These are phyloP conservation scores for Spathaspora passalidarum DNA, from an alignment of 805 yeast genomes.

Conservation along the genomic window DNA sequence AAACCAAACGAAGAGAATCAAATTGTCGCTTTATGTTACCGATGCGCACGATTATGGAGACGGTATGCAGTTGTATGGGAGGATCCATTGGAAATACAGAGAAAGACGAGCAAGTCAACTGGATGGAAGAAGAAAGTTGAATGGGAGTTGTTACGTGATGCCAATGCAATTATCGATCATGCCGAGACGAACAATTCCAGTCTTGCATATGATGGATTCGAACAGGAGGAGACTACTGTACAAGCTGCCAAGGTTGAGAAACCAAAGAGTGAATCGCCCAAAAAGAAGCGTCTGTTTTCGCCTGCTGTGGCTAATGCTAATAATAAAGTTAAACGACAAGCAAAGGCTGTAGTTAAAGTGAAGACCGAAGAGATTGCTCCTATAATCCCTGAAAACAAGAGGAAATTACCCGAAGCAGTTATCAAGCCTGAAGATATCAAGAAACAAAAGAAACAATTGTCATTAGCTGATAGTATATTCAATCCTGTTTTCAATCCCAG, in stretches of 20 bases:
- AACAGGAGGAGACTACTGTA: not conserved
- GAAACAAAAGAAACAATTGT: slow-evolving; percentile 11
- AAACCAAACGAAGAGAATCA: slow-evolving; percentile 20
- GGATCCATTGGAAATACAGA: slow-evolving; percentile 64
- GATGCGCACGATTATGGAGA: slow-evolving; percentile 93
- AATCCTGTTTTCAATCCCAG: slow-evolving; percentile 21
- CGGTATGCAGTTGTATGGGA: slow-evolving; percentile 88
- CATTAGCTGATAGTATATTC: slow-evolving; percentile 8
- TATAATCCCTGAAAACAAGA: not conserved
- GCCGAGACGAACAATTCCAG: slow-evolving; percentile 34
- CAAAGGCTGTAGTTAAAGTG: not conserved
- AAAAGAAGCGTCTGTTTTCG: not conserved
- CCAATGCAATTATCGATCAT: slow-evolving; percentile 50
- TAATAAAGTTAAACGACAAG: not conserved
- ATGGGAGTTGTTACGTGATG: slow-evolving; percentile 62
- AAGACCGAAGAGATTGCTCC: not conserved
- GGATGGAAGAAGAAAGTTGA: slow-evolving; percentile 64
- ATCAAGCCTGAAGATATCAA: slow-evolving; percentile 4
- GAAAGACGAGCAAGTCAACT: slow-evolving; percentile 42
- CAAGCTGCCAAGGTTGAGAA: not conserved
- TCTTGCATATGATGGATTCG: slow-evolving; percentile 15
- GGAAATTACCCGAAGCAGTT: not conserved
- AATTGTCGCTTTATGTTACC: slow-evolving; percentile 65
- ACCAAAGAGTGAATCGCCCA: not conserved
- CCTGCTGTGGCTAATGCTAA: not conserved